These are phyloP conservation scores for Magnolia sinica DNA, from an alignment of 164 flowering plant genomes.

Conservation along the genomic window DNA sequence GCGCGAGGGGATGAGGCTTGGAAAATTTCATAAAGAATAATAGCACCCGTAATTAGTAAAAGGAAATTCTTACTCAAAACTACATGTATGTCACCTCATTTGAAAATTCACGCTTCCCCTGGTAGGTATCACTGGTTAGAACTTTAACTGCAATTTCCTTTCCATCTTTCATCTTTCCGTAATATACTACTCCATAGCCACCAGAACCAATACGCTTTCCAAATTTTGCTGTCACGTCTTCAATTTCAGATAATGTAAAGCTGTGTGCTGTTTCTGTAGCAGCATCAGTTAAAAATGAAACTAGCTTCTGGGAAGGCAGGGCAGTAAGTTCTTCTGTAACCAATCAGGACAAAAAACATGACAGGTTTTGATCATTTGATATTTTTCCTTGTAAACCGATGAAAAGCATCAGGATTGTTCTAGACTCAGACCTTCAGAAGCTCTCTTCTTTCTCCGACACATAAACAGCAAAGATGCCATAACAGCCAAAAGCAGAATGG, in stretches of 20 bases:
- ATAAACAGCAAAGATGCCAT: slow-evolving; percentile 47
- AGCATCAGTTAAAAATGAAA: slow-evolving; percentile 46
- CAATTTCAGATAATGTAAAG: slow-evolving; percentile 68
- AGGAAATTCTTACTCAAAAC: not conserved
- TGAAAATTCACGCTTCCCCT: slow-evolving; percentile 88
- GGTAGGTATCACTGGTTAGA: slow-evolving; percentile 73
- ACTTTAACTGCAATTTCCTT: slow-evolving; percentile 97
- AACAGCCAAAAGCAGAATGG: slow-evolving; percentile 52
- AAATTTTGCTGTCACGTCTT: slow-evolving; percentile 73
- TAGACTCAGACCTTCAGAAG: slow-evolving; percentile 39
- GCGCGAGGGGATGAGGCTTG: not conserved
- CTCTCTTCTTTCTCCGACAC: slow-evolving; percentile 40
- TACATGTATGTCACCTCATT: slow-evolving; percentile 61
- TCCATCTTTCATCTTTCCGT: slow-evolving; percentile 82
- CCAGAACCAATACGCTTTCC: slow-evolving; percentile 91
- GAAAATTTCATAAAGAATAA: not conserved
- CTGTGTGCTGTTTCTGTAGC: slow-evolving; percentile 75
- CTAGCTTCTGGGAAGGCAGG: slow-evolving; percentile 43
- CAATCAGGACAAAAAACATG: slow-evolving; percentile 4
- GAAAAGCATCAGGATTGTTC: not conserved
- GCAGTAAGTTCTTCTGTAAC: slow-evolving; percentile 33
- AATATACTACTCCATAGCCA: slow-evolving; percentile 91
- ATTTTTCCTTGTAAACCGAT: not conserved
- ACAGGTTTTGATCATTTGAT: not conserved
- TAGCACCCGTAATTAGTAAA: not conserved